Percentiles rank a stretch among this genome's conserved stretches.
Evolutionary conservation across 805 yeast genomes (phyloP).

Genomic region (Zygosaccharomyces kombuchaensis): DNA sequence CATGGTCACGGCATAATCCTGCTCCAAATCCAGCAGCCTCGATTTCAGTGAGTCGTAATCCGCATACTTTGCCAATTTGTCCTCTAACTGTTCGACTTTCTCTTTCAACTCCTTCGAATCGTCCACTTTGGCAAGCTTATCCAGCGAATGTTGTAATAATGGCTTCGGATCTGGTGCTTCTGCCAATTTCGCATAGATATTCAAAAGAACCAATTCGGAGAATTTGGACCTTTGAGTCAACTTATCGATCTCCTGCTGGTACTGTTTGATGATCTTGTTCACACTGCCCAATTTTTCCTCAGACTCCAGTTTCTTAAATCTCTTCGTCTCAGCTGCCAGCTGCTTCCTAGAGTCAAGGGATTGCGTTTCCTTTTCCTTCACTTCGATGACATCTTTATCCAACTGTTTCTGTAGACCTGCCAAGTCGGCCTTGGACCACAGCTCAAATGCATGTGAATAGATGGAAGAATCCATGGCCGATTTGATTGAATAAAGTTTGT

Average conservation of each 20-base stretch:
- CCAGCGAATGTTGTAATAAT: conserved; percentile 63
- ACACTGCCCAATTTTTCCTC: conserved; percentile 51
- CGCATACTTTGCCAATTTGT: conserved; percentile 57
- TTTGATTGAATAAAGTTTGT: not conserved
- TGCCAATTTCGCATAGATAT: conserved; percentile 67
- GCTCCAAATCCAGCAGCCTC: conserved; percentile 57
- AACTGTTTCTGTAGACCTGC: conserved; percentile 64
- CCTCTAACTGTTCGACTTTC: conserved; percentile 50
- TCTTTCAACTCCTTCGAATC: conserved; percentile 49
- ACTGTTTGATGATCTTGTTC: conserved; percentile 56
- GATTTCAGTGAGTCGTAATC: conserved; percentile 76
- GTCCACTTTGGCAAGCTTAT: conserved; percentile 51
- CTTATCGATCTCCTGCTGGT: conserved; percentile 84
- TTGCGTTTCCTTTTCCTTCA: conserved; percentile 63
- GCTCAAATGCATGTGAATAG: conserved; percentile 51
- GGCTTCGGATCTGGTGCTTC: conserved; percentile 95
- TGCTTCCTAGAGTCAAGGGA: conserved; percentile 70
- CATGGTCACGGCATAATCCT: conserved; percentile 51
- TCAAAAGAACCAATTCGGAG: conserved; percentile 69
- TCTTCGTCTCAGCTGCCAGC: conserved; percentile 77
- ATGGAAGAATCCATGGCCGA: conserved; percentile 28
- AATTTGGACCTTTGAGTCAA: conserved; percentile 72
- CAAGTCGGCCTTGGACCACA: conserved; percentile 73
- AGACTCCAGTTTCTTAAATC: conserved; percentile 66
- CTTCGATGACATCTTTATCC: conserved; percentile 68